Percentiles rank a stretch among this genome's conserved stretches.
Conservation (phyloP, 2,329 filamentous ascomycete species). For the Colletotrichum gloeosporioides region DNA sequence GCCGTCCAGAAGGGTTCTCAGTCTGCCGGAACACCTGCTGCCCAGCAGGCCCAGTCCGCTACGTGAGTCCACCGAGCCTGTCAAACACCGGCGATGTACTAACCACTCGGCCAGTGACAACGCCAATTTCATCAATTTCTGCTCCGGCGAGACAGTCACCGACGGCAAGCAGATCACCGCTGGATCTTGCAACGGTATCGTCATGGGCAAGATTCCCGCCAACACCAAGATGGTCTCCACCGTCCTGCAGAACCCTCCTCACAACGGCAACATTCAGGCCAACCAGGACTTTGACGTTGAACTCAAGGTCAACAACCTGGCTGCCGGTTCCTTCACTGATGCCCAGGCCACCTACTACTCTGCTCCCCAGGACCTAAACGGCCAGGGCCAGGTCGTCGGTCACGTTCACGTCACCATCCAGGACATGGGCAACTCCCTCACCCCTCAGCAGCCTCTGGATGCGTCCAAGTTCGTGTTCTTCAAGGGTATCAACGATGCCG, state of each 20-base stretch:
- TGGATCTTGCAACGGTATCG: slow-evolving; percentile 70
- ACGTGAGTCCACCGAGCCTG: slow-evolving; percentile 45
- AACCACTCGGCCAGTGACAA: slow-evolving; percentile 46
- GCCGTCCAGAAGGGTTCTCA: slow-evolving; percentile 56
- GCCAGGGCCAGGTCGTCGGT: slow-evolving; percentile 56
- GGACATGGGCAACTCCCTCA: slow-evolving; percentile 55
- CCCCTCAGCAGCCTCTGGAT: slow-evolving; percentile 57
- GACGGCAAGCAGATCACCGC: slow-evolving; percentile 62
- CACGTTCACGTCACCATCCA: slow-evolving; percentile 67
- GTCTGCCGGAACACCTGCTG: slow-evolving; percentile 49
- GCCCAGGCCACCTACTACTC: slow-evolving; percentile 65
- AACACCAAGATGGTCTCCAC: slow-evolving; percentile 61
- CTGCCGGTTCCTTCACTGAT: slow-evolving; percentile 66
- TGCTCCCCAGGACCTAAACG: slow-evolving; percentile 59
- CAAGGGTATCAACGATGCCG: slow-evolving; percentile 70
- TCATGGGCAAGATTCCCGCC: slow-evolving; percentile 66
- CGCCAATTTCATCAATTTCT: slow-evolving; percentile 71
- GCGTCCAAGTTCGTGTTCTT: slow-evolving; percentile 64
- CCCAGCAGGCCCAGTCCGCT: slow-evolving; percentile 56
- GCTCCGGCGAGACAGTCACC: slow-evolving; percentile 57
- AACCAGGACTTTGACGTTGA: slow-evolving; percentile 58
- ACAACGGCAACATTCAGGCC: slow-evolving; percentile 51
- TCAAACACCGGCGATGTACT: not conserved
- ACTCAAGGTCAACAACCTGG: slow-evolving; percentile 59
- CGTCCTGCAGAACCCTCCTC: slow-evolving; percentile 58